phyloP scores from a whole-genome alignment of 2,329 filamentous ascomycete species.

The Coleophoma crateriformis region DNA sequence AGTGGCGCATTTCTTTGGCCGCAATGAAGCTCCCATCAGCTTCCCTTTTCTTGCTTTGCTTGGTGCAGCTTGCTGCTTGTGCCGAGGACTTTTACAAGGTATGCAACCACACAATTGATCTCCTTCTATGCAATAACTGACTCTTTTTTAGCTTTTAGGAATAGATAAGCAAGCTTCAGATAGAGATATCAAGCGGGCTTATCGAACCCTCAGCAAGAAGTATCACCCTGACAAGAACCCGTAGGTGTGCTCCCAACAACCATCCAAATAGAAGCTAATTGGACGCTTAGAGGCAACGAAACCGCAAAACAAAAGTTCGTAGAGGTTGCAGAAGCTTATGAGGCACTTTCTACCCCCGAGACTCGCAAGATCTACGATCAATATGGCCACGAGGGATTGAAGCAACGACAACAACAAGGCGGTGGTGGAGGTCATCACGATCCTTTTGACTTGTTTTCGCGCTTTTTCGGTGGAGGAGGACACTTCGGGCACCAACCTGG shows the following conservation, averaged over 20 bases:
- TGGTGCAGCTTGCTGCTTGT: constrained; percentile 50
- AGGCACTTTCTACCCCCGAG: constrained; percentile 75
- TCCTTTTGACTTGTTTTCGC: constrained; percentile 92
- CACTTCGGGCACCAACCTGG: constrained; percentile 65
- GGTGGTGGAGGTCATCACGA: constrained; percentile 64
- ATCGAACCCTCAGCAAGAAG: constrained; percentile 87
- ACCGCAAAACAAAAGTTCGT: constrained; percentile 87
- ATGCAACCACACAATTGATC: constrained; percentile 5
- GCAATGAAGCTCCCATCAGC: constrained; percentile 46
- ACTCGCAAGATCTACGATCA: constrained; percentile 88
- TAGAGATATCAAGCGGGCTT: constrained; percentile 88
- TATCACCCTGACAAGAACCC: constrained; percentile 98
- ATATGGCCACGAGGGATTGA: constrained; percentile 85
- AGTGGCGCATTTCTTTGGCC: constrained; percentile 14
- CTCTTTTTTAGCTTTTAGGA: constrained; percentile 60
- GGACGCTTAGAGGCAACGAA: constrained; percentile 59
- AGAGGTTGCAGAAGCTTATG: constrained; percentile 91
- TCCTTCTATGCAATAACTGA: constrained; percentile 1
- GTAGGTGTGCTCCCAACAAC: constrained; percentile 43
- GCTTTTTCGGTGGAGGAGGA: constrained; percentile 83
- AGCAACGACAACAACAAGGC: constrained; percentile 72
- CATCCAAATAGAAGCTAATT: constrained; percentile 1
- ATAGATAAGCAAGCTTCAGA: constrained; percentile 75
- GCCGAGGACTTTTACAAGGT: constrained; percentile 78
- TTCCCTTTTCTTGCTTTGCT: constrained; percentile 44